Percentiles rank a stretch among this genome's conserved stretches.
phyloP scores from a whole-genome alignment of 305 asterid species.

The Plantago coronopus region DNA sequence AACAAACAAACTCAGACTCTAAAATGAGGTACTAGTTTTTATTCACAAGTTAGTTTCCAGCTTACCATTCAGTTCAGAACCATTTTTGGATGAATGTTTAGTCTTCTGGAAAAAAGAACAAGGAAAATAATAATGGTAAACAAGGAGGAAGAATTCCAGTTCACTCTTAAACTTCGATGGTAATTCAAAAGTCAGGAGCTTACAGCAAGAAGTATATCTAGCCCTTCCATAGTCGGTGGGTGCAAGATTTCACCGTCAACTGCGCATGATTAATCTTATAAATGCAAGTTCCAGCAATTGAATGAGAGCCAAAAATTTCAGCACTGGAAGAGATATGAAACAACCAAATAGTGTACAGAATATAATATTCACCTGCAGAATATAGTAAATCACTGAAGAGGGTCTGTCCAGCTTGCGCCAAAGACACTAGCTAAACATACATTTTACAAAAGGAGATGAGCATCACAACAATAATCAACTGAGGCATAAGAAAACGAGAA shows the following conservation, averaged over 20 bases:
- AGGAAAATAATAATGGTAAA: constrained; percentile 11
- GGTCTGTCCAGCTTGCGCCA: constrained; percentile 67
- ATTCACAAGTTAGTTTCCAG: constrained; percentile 17
- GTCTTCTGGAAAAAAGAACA: constrained; percentile 46
- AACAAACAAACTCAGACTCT: constrained; percentile 33
- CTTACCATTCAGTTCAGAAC: constrained; percentile 66
- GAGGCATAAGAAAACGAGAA: constrained; percentile 2
- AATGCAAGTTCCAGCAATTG: background rate
- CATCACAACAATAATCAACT: constrained; percentile 17
- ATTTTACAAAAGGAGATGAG: constrained; percentile 23
- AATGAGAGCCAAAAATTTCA: too few species aligned
- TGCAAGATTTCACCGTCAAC: constrained; percentile 76
- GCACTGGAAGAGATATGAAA: background rate
- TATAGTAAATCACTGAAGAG: constrained; percentile 40
- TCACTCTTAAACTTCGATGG: too few species aligned
- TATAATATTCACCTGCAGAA: constrained; percentile 39
- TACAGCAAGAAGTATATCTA: constrained; percentile 65
- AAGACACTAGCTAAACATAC: constrained; percentile 46
- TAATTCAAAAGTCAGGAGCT: constrained; percentile 25
- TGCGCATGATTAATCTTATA: constrained; percentile 32
- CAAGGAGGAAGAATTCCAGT: too few species aligned
- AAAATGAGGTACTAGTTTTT: constrained; percentile 3
- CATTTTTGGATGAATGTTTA: constrained; percentile 40
- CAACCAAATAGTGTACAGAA: background rate
- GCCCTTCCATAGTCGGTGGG: constrained; percentile 80